Conservation (phyloP, 176 grass and related monocot species). For the Olyra latifolia region DNA sequence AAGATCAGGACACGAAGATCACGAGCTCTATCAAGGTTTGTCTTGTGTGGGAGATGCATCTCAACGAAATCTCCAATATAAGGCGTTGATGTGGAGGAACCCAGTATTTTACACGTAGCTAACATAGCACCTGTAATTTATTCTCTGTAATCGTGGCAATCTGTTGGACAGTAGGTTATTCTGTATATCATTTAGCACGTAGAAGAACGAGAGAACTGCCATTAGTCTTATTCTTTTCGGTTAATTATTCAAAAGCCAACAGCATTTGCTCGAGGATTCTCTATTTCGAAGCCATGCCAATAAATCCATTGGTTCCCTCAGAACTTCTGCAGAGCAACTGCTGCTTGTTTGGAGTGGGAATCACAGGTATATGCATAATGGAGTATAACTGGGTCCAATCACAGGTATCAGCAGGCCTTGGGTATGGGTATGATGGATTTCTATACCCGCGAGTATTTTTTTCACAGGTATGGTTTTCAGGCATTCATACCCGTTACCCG, state of each 20-base stretch:
- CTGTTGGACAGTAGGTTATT: conserved; percentile 26
- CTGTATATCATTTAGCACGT: conserved; percentile 45
- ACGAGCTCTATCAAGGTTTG: conserved; percentile 47
- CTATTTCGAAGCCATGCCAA: not conserved
- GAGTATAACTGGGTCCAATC: not conserved
- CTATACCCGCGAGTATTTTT: too few species aligned
- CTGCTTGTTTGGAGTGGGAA: not conserved
- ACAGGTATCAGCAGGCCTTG: not conserved
- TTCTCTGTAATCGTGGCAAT: conserved; percentile 18
- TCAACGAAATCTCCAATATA: conserved; percentile 44
- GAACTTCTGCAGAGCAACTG: not conserved
- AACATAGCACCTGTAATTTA: conserved; percentile 9
- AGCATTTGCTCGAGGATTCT: not conserved
- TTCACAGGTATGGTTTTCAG: too few species aligned
- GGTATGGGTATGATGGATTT: too few species aligned
- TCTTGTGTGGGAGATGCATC: conserved; percentile 57
- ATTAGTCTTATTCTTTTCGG: conserved; percentile 24
- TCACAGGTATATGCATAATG: not conserved
- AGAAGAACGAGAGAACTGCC: conserved; percentile 19
- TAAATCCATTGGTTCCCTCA: not conserved
- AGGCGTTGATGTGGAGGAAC: not conserved
- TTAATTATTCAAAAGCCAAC: not conserved
- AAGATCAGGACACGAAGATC: conserved; percentile 52
- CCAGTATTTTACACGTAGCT: conserved; percentile 23
- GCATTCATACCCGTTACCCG: too few species aligned